Percentiles rank a stretch among this genome's conserved stretches.
These are phyloP conservation scores for Colletotrichum sp. DNA, from an alignment of 2,329 filamentous ascomycete genomes.

Conservation along the genomic window DNA sequence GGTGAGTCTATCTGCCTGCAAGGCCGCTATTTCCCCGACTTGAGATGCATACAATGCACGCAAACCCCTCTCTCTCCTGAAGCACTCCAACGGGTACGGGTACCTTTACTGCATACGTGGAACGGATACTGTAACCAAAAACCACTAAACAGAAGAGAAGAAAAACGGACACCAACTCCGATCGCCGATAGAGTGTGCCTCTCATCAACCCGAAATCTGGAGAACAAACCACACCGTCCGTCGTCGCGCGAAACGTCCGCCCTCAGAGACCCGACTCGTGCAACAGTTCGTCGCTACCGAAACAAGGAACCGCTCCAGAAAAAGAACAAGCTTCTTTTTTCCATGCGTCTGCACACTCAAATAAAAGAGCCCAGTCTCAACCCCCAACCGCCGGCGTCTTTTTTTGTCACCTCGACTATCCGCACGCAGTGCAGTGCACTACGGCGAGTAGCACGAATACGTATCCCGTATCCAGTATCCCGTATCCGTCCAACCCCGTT, in stretches of 20 bases:
- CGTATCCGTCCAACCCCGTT: neutral
- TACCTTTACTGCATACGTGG: neutral
- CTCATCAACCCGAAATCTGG: neutral
- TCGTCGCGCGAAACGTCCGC: neutral
- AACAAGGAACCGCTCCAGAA: neutral
- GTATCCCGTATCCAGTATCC: neutral
- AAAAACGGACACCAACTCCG: neutral
- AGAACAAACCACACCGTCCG: neutral
- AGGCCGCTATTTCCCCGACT: neutral
- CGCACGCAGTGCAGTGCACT: neutral
- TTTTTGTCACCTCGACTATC: neutral
- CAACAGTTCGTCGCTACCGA: neutral
- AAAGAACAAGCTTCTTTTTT: neutral
- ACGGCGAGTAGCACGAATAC: neutral
- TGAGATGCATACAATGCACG: neutral
- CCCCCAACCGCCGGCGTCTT: neutral
- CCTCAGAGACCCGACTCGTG: neutral
- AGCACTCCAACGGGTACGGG: neutral
- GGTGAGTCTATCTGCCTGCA: neutral
- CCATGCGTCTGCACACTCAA: neutral
- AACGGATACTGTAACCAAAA: neutral
- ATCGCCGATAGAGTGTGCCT: slow-evolving; percentile 4
- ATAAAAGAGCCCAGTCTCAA: neutral
- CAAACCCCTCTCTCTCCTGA: neutral
- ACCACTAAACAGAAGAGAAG: neutral